These are phyloP conservation scores for Bretschneidera sinensis DNA, from an alignment of 345 rosid species.

Conservation along the genomic window DNA sequence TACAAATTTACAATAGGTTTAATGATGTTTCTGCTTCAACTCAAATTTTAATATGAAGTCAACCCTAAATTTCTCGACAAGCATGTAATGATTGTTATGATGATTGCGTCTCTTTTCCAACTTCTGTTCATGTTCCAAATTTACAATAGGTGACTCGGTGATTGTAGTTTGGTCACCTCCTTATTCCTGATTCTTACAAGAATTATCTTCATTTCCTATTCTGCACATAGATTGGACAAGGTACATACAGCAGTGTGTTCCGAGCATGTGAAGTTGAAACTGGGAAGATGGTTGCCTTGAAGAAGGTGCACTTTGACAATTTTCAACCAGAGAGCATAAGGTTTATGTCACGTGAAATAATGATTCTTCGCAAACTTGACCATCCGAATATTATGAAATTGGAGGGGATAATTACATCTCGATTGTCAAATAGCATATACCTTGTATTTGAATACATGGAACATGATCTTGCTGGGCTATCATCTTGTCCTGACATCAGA, in stretches of 20 bases:
- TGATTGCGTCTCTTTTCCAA: background rate
- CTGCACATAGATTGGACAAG: slow-evolving; percentile 72
- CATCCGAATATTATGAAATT: slow-evolving; percentile 73
- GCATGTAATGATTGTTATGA: background rate
- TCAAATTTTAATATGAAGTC: background rate
- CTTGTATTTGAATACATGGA: slow-evolving; percentile 88
- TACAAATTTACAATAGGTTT: slow-evolving; percentile 6
- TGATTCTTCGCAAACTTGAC: slow-evolving; percentile 66
- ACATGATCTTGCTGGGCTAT: slow-evolving; percentile 72
- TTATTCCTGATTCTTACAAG: slow-evolving; percentile 4
- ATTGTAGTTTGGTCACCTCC: slow-evolving; percentile 7
- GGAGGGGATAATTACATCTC: slow-evolving; percentile 68
- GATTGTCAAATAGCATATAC: slow-evolving; percentile 51
- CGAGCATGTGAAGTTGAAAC: slow-evolving; percentile 67
- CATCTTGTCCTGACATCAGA: slow-evolving; percentile 46
- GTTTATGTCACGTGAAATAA: slow-evolving; percentile 77
- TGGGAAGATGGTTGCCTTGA: slow-evolving; percentile 67
- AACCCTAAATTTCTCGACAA: background rate
- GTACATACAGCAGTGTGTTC: slow-evolving; percentile 80
- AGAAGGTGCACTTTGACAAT: slow-evolving; percentile 73
- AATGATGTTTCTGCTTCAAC: background rate
- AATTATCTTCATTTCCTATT: slow-evolving; percentile 10
- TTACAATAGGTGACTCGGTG: slow-evolving; percentile 1
- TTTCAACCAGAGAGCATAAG: slow-evolving; percentile 70
- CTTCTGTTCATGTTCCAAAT: slow-evolving; percentile 8